These are phyloP conservation scores for Boletus huronensis DNA, from an alignment of 768 basidiomycete genomes.

Conservation along the genomic window DNA sequence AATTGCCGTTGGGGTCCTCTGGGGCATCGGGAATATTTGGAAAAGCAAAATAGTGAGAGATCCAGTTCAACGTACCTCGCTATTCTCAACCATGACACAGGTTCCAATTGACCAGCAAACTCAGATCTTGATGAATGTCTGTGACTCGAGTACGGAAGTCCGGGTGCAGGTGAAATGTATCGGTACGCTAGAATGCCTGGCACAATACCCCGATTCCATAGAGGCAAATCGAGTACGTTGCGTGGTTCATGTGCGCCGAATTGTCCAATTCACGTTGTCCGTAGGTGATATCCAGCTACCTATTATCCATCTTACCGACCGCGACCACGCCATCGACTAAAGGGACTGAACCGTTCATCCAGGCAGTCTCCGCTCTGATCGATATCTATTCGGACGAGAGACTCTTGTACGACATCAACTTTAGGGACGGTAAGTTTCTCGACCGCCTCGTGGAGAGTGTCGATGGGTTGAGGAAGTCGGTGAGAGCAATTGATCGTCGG, in stretches of 20 bases:
- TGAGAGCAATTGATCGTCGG: conserved; percentile 63
- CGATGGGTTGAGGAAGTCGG: conserved; percentile 58
- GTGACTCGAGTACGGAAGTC: conserved; percentile 51
- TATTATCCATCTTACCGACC: conserved; percentile 61
- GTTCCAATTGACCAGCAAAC: conserved; percentile 59
- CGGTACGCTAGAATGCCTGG: conserved; percentile 82
- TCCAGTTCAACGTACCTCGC: neutral
- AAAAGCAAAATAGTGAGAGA: conserved; percentile 57
- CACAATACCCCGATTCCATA: conserved; percentile 60
- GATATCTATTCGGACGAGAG: conserved; percentile 93
- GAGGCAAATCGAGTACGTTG: conserved; percentile 48
- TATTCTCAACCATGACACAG: conserved; percentile 32
- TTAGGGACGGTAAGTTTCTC: conserved; percentile 59
- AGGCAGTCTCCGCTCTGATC: conserved; percentile 77
- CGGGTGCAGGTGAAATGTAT: conserved; percentile 71
- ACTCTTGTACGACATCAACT: conserved; percentile 76
- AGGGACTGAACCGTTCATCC: conserved; percentile 68
- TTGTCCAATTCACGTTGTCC: neutral
- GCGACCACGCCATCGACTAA: conserved; percentile 36
- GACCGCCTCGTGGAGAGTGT: conserved; percentile 54
- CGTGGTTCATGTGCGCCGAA: conserved; percentile 11
- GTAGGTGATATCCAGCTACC: conserved; percentile 61
- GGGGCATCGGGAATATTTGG: conserved; percentile 83
- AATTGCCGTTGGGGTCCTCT: conserved; percentile 75
- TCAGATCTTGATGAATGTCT: conserved; percentile 62